phyloP scores from a whole-genome alignment of 2,329 filamentous ascomycete genomes.

The Graphiopsis chlorocephala region DNA sequence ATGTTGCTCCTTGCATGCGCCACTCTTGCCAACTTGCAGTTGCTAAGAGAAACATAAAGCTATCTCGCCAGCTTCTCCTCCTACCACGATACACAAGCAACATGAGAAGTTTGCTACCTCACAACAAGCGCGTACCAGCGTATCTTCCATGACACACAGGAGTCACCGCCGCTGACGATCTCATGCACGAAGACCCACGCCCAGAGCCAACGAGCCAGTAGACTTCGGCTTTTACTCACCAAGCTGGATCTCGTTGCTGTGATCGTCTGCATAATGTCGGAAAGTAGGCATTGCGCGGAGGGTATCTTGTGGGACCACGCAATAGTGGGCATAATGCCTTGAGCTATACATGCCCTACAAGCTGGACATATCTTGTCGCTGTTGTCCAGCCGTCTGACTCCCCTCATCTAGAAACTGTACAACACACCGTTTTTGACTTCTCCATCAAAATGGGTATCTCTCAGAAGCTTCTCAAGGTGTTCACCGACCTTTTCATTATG shows the following conservation, averaged over 20 bases:
- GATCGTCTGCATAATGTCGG: neutral
- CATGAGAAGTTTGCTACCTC: neutral
- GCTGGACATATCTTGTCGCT: neutral
- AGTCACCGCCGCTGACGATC: conserved; percentile 2
- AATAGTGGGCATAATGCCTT: neutral
- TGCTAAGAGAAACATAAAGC: neutral
- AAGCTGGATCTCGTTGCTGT: neutral
- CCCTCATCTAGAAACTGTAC: neutral
- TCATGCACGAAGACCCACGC: conserved; percentile 2
- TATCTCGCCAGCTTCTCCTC: neutral
- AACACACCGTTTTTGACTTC: neutral
- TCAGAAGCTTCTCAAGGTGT: conserved; percentile 16
- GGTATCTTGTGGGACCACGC: neutral
- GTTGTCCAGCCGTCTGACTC: neutral
- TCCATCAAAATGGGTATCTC: conserved; percentile 1
- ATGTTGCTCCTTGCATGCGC: neutral
- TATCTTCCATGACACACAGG: neutral
- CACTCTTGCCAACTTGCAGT: neutral
- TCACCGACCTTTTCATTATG: conserved; percentile 39
- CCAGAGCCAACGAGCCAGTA: neutral
- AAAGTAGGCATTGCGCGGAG: neutral
- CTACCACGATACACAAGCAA: neutral
- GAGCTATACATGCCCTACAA: neutral
- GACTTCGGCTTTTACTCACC: neutral
- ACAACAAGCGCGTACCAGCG: neutral